phyloP scores from a whole-genome alignment of 352 stramenopile species.

The Aphanomyces stellatus region DNA sequence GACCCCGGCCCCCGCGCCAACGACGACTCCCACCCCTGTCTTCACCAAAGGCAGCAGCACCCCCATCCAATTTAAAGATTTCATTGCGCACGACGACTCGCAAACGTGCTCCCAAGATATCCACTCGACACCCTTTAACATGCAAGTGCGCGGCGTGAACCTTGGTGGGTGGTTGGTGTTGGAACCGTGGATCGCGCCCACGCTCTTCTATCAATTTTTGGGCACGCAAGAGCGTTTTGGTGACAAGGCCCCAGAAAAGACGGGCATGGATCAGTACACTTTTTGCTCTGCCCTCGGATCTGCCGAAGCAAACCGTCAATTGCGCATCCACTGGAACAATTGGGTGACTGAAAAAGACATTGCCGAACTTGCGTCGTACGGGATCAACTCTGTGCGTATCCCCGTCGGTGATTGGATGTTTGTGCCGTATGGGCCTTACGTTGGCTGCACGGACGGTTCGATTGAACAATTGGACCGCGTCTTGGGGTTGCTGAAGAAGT shows the following conservation, averaged over 20 bases:
- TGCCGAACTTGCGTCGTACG: slow-evolving; percentile 61
- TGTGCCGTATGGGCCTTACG: slow-evolving; percentile 89
- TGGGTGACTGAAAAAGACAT: slow-evolving; percentile 93
- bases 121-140: slow-evolving; percentile 68
- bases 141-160: slow-evolving; percentile 86
- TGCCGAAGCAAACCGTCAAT: slow-evolving; percentile 89
- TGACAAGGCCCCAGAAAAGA: slow-evolving; percentile 70
- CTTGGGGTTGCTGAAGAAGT: slow-evolving; percentile 73
- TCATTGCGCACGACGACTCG: slow-evolving; percentile 47
- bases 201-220: slow-evolving; percentile 95
- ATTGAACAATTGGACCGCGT: slow-evolving; percentile 88
- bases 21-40: neutral
- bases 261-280: slow-evolving; percentile 88
- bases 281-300: slow-evolving; percentile 84
- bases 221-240: slow-evolving; percentile 59
- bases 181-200: slow-evolving; percentile 94
- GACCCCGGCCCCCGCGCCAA: neutral
- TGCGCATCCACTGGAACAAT: slow-evolving; percentile 87
- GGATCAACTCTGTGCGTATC: slow-evolving; percentile 79
- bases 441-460: slow-evolving; percentile 87
- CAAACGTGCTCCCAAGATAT: slow-evolving; percentile 57
- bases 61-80: slow-evolving; percentile 33
- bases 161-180: slow-evolving; percentile 94
- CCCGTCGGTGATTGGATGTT: slow-evolving; percentile 95
- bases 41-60: neutral